phyloP scores from a whole-genome alignment of 108 stramenopile genomes.

The Nannochloropsis gaditana region DNA sequence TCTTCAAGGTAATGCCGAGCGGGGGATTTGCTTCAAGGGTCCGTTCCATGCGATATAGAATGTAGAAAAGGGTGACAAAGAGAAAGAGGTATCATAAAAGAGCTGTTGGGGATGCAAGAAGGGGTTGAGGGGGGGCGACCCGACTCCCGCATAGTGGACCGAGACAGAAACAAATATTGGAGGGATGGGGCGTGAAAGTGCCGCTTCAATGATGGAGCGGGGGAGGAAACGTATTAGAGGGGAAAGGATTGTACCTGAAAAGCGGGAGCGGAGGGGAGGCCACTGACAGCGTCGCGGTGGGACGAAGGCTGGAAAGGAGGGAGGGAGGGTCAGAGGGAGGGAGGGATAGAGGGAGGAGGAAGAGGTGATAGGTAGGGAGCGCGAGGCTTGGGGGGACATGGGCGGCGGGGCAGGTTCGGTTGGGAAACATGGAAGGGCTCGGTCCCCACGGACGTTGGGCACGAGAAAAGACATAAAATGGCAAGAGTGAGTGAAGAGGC shows the following conservation, averaged over 20 bases:
- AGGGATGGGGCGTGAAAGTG: background rate
- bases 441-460: too few species aligned
- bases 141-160: too few species aligned
- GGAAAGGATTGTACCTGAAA: background rate
- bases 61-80: background rate
- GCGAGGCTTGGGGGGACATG: background rate
- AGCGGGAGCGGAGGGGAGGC: background rate
- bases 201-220: background rate
- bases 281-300: too few species aligned
- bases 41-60: too few species aligned
- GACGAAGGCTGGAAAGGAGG: background rate
- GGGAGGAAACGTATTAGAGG: background rate
- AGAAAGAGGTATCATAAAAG: background rate
- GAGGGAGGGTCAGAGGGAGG: background rate
- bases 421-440: too few species aligned
- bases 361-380: background rate
- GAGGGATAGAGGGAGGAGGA: background rate
- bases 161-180: background rate
- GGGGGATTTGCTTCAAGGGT: too few species aligned
- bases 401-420: too few species aligned
- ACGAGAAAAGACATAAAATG: too few species aligned
- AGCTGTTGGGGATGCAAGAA: background rate
- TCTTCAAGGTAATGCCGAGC: too few species aligned
- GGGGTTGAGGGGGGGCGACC: background rate
- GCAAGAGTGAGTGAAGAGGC: too few species aligned